phyloP scores from a whole-genome alignment of 164 flowering plant species.

The Protea cynaroides region DNA sequence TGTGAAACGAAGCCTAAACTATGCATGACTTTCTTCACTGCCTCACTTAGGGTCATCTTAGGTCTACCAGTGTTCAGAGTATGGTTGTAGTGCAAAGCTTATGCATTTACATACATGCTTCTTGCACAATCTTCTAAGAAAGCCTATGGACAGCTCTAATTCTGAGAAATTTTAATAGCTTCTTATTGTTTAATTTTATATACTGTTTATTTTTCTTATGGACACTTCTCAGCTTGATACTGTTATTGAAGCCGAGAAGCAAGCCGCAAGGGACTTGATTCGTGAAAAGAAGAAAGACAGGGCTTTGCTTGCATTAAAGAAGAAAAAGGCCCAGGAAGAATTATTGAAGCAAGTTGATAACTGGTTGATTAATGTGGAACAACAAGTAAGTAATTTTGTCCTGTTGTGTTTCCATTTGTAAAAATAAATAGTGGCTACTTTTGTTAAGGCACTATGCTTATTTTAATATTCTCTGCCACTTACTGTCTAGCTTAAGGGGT shows the following conservation, averaged over 20 bases:
- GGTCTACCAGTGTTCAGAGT: too few species aligned
- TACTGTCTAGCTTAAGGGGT: background rate
- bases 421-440: background rate
- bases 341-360: slow-evolving; percentile 86
- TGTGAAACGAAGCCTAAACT: too few species aligned
- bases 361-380: slow-evolving; percentile 91
- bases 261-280: slow-evolving; percentile 86
- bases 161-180: background rate
- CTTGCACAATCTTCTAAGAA: background rate
- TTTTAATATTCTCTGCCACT: background rate
- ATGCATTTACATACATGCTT: background rate
- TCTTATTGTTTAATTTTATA: background rate
- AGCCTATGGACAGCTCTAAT: background rate
- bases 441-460: background rate
- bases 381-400: slow-evolving; percentile 58
- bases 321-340: slow-evolving; percentile 91
- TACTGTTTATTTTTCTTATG: background rate
- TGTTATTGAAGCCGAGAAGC: slow-evolving; percentile 95
- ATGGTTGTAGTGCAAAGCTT: too few species aligned
- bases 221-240: slow-evolving; percentile 56
- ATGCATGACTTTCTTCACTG: too few species aligned
- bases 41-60: background rate
- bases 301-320: slow-evolving; percentile 88
- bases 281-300: slow-evolving; percentile 93
- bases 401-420: background rate